Base-by-base conservation (phyloP, 306 rosid genomes). In the Quercus variabilis region DNA sequence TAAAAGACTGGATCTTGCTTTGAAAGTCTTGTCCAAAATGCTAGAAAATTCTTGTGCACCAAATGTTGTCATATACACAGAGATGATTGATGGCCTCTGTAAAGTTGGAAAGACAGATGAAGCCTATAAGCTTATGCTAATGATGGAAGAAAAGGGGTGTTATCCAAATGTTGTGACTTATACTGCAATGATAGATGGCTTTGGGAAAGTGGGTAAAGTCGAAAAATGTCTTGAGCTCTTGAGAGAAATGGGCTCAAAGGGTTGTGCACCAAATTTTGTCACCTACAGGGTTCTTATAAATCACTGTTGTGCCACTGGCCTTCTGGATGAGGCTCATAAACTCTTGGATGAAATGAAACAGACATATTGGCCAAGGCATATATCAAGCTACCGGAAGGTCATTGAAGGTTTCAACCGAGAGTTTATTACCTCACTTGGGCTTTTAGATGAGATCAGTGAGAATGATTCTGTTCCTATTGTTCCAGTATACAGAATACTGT, bases 121-220 rank as follows among this genome's bases (percentile, higher is more conserved):
- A 82, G 97, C 98, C 68, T 88, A 91, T 88, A 88, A 88, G 85
- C 91, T 91, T 83, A 83, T 91, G 92, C 79, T 89, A 74, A 89
- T 88, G 92, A 93, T 93, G 97, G 94, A 88, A 89, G 98, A 93
- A 83, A 87, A 83, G 75, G 93, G 90, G 25, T 91, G 93, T 80
- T 17, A 73, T 80, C 98, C 98, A 78, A 93, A 91, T 81, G 98
- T 93, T 73, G 89, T 93, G 83, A 93, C 98, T 73, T 93, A 89
- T 71, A 93, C 97, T 59, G 94, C 98, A 72, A 91, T 93, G 97
- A 88, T 93, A 69, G 97, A 93, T 79, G 98, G 98, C 58, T 84
- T 89, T 75, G 97, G 98, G 80, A 91, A 90, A 83, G 81, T 73
- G 52, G 93, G 93, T 76, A 89, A 86, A 87, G 74, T 89, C 3